These are phyloP conservation scores for Cephaloascus fragrans DNA, from an alignment of 805 yeast genomes.

Conservation along the genomic window DNA sequence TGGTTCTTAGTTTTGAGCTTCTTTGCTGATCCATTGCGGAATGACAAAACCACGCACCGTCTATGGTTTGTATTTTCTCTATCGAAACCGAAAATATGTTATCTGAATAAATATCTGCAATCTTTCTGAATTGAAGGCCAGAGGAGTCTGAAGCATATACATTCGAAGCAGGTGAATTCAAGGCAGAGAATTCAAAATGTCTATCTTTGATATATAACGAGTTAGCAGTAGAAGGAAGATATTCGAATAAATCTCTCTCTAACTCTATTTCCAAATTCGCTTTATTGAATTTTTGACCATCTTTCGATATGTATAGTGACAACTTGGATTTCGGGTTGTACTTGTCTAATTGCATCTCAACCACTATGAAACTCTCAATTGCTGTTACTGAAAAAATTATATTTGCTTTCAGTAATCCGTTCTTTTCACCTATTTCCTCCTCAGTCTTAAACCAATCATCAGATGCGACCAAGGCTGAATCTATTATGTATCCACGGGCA, in stretches of 20 bases:
- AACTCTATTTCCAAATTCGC: slow-evolving; percentile 29
- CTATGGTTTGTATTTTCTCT: slow-evolving; percentile 38
- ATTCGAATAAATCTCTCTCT: slow-evolving; percentile 22
- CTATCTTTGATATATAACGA: slow-evolving; percentile 6
- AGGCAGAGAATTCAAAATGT: slow-evolving; percentile 2
- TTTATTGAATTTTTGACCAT: slow-evolving; percentile 26
- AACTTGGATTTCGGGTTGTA: slow-evolving; percentile 26
- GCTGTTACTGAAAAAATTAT: slow-evolving; percentile 22
- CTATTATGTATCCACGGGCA: slow-evolving; percentile 27
- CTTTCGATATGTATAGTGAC: slow-evolving; percentile 35
- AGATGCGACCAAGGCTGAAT: slow-evolving; percentile 23
- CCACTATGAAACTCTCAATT: slow-evolving; percentile 30
- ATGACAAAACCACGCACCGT: slow-evolving; percentile 55
- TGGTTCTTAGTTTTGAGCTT: slow-evolving; percentile 15
- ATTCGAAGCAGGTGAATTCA: slow-evolving; percentile 12
- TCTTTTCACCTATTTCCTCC: slow-evolving; percentile 3
- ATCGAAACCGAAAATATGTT: slow-evolving; percentile 25
- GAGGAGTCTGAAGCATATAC: slow-evolving; percentile 47
- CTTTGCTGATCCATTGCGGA: slow-evolving; percentile 16
- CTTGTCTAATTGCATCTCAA: slow-evolving; percentile 30
- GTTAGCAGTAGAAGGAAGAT: slow-evolving; percentile 25
- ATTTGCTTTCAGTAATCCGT: slow-evolving; percentile 10
- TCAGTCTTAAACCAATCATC: slow-evolving; percentile 32
- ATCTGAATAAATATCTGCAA: slow-evolving; percentile 30
- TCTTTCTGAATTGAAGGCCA: slow-evolving; percentile 39